phyloP scores from a whole-genome alignment of 2,329 filamentous ascomycete species.

The Botrytis deweyae region DNA sequence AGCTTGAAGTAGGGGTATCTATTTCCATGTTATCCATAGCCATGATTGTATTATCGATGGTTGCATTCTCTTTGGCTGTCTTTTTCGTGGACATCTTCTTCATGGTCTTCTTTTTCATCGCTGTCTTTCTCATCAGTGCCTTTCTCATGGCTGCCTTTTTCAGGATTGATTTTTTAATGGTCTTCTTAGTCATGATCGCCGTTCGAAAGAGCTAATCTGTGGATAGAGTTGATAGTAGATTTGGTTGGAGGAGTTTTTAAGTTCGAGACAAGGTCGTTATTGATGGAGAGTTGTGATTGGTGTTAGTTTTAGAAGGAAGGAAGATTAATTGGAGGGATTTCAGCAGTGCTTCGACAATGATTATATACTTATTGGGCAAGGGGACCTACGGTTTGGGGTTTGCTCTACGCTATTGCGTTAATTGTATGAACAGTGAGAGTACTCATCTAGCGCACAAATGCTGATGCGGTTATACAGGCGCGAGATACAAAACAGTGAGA shows the following conservation, averaged over 20 bases:
- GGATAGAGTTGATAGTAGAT: too few relatives aligned
- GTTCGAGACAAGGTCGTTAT: background rate
- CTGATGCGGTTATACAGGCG: background rate
- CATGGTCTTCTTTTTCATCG: background rate
- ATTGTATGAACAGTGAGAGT: background rate
- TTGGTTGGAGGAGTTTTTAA: rapidly evolving
- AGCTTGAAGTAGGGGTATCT: background rate
- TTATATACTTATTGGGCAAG: background rate
- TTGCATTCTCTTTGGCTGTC: rapidly evolving
- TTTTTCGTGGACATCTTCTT: background rate
- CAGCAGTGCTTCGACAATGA: background rate
- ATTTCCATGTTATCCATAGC: background rate
- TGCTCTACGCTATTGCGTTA: rapidly evolving
- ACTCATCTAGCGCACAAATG: background rate
- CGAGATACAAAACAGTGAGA: background rate
- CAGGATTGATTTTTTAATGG: background rate
- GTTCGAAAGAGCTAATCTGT: background rate
- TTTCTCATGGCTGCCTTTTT: background rate
- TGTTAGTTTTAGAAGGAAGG: background rate
- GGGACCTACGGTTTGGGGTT: background rate
- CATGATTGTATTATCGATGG: background rate
- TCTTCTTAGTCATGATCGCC: background rate
- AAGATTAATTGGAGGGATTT: background rate
- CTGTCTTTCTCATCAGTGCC: too few relatives aligned
- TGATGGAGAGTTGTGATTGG: background rate